phyloP scores from a whole-genome alignment of 768 basidiomycete genomes.

The Auricularia cornea region DNA sequence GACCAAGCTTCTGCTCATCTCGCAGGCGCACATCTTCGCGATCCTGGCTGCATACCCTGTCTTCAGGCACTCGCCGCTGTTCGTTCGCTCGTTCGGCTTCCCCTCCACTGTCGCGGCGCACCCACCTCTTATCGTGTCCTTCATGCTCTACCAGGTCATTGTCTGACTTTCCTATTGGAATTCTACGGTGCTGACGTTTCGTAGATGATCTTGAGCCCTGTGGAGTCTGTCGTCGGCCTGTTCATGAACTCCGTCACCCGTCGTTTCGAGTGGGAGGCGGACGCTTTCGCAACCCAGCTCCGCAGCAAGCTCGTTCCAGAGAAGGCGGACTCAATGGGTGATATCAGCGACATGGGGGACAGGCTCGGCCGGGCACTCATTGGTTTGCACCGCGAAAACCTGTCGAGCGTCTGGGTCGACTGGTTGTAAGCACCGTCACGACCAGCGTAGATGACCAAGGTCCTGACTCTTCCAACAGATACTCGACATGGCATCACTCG shows the following conservation, averaged over 20 bases:
- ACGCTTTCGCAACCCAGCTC: slow-evolving; percentile 74
- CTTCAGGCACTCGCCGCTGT: slow-evolving; percentile 71
- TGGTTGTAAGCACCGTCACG: slow-evolving; percentile 55
- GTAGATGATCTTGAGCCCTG: slow-evolving; percentile 71
- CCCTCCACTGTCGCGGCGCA: slow-evolving; percentile 48
- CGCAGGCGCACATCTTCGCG: slow-evolving; percentile 80
- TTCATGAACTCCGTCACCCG: slow-evolving; percentile 77
- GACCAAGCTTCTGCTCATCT: slow-evolving; percentile 76
- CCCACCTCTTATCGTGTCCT: slow-evolving; percentile 78
- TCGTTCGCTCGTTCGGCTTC: slow-evolving; percentile 79
- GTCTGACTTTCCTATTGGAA: slow-evolving; percentile 1
- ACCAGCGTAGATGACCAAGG: neutral
- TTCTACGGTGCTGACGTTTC: neutral
- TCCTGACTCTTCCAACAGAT: slow-evolving; percentile 34
- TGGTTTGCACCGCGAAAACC: slow-evolving; percentile 82
- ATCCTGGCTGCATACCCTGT: slow-evolving; percentile 86
- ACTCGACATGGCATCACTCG: slow-evolving; percentile 92
- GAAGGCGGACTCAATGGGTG: slow-evolving; percentile 33
- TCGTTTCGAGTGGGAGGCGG: slow-evolving; percentile 88
- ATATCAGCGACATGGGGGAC: slow-evolving; percentile 80
- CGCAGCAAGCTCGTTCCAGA: slow-evolving; percentile 32
- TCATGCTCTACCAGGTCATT: slow-evolving; percentile 70
- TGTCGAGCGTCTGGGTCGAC: slow-evolving; percentile 91
- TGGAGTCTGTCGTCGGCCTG: slow-evolving; percentile 66
- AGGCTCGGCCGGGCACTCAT: slow-evolving; percentile 76